phyloP scores from a whole-genome alignment of 2,329 filamentous ascomycete species.

The Cadophora gregata region DNA sequence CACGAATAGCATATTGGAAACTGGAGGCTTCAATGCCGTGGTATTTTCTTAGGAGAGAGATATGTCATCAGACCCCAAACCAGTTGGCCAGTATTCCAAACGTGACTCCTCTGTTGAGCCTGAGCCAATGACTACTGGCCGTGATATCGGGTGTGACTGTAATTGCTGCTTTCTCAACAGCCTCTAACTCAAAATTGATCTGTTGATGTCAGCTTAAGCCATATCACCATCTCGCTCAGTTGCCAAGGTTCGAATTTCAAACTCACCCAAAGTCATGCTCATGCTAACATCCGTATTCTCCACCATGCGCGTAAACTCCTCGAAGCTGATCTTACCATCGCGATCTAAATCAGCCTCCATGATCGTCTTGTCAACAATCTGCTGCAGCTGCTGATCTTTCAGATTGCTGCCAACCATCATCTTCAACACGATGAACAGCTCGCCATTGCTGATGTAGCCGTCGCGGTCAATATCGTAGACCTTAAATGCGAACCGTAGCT shows the following conservation, averaged over 20 bases:
- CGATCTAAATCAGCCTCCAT: constrained; percentile 98
- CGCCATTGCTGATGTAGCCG: constrained; percentile 97
- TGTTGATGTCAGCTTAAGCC: constrained; percentile 24
- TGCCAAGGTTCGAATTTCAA: not conserved
- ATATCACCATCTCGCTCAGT: not conserved
- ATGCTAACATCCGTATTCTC: constrained; percentile 86
- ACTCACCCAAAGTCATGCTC: constrained; percentile 75
- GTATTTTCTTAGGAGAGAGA: constrained; percentile 9
- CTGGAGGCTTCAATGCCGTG: constrained; percentile 1
- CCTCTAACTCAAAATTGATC: constrained; percentile 39
- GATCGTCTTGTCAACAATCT: constrained; percentile 99
- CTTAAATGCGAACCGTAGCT: constrained; percentile 96
- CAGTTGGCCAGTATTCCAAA: constrained; percentile 1
- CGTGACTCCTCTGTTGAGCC: constrained; percentile 7
- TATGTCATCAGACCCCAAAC: constrained; percentile 12
- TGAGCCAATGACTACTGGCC: constrained; percentile 8
- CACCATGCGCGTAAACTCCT: constrained; percentile 99
- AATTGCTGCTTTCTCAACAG: not conserved
- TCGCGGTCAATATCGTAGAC: constrained; percentile 99
- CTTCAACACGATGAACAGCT: constrained; percentile 99
- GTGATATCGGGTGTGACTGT: constrained; percentile 23
- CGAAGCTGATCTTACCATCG: constrained; percentile 98
- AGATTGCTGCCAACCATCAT: constrained; percentile 99
- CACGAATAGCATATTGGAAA: not conserved
- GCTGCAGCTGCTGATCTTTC: constrained; percentile 98